A percentile compares a stretch with the other conserved stretches of the same genome.
Conservation (phyloP, 2,329 filamentous ascomycete genomes). For the Graphiopsis chlorocephala region DNA sequence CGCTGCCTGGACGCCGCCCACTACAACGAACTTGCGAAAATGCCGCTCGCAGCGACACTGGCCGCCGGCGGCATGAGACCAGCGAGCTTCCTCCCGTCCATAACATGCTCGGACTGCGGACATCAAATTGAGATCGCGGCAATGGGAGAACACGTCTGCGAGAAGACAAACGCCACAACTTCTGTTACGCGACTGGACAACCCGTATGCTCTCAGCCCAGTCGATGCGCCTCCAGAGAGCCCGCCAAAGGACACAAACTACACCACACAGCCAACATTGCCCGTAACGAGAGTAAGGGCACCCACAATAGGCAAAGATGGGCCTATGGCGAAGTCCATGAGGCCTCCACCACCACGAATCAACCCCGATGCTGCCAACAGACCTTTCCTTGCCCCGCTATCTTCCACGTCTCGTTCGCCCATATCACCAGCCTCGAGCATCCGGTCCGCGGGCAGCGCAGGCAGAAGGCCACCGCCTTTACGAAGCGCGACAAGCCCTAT, state of each 20-base stretch:
- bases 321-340: constrained; percentile 5
- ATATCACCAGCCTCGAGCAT: constrained; percentile 34
- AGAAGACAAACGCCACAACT: constrained; percentile 16
- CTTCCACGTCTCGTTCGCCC: constrained; percentile 57
- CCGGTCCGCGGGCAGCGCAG: constrained; percentile 25
- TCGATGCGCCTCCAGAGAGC: neutral
- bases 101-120: constrained; percentile 83
- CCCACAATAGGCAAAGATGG: constrained; percentile 7
- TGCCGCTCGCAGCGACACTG: constrained; percentile 31
- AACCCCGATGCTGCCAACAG: constrained; percentile 32
- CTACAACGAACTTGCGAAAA: constrained; percentile 13
- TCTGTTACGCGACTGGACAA: constrained; percentile 19
- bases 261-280: constrained; percentile 8
- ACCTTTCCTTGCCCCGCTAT: constrained; percentile 29
- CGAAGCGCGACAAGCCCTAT: constrained; percentile 33
- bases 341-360: constrained; percentile 26
- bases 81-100: constrained; percentile 71
- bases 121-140: constrained; percentile 74
- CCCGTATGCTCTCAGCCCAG: constrained; percentile 1
- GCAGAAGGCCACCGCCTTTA: constrained; percentile 24
- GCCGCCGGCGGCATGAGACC: constrained; percentile 47
- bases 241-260: constrained; percentile 4
- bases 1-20: constrained; percentile 4
- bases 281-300: constrained; percentile 12
- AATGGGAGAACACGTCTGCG: constrained; percentile 81